These are phyloP conservation scores for Talaromyces sp. DNA, from an alignment of 2,329 filamentous ascomycete genomes.

Conservation along the genomic window DNA sequence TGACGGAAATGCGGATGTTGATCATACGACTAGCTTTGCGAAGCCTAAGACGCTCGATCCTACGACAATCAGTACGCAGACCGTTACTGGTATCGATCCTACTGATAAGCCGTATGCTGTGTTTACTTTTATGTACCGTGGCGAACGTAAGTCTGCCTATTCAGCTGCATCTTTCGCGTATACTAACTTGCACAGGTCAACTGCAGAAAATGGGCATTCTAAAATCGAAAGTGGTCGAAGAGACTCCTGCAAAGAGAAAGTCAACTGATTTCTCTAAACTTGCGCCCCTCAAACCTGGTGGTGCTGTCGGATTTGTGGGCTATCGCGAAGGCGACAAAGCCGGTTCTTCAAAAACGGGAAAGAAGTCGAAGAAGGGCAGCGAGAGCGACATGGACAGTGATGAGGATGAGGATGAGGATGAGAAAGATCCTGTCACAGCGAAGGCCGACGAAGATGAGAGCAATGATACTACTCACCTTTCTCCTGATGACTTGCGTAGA, in stretches of 20 bases:
- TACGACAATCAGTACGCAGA: conserved; percentile 97
- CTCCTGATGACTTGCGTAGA: conserved; percentile 58
- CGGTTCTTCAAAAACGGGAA: conserved; percentile 55
- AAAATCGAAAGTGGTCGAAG: conserved; percentile 58
- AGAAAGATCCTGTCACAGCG: conserved; percentile 50
- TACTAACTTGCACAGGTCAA: conserved; percentile 61
- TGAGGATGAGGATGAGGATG: conserved; percentile 63
- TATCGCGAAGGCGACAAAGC: conserved; percentile 68
- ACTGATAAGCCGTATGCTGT: conserved; percentile 94
- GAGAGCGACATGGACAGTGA: conserved; percentile 72
- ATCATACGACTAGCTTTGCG: conserved; percentile 96
- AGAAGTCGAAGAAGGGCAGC: conserved; percentile 55
- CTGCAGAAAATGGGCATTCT: conserved; percentile 94
- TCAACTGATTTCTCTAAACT: conserved; percentile 84
- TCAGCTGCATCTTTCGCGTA: background rate
- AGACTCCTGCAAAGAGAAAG: conserved; percentile 63
- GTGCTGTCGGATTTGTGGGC: conserved; percentile 82
- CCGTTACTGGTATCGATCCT: conserved; percentile 95
- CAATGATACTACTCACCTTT: conserved; percentile 50
- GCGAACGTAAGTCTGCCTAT: conserved; percentile 68
- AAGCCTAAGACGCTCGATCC: conserved; percentile 95
- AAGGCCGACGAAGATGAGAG: conserved; percentile 62
- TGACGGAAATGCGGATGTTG: conserved; percentile 67
- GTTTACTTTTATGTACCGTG: conserved; percentile 97
- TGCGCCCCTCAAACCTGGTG: conserved; percentile 77